These are phyloP conservation scores for Fusarium oligoseptatum DNA, from an alignment of 2,329 filamentous ascomycete genomes.

Conservation along the genomic window DNA sequence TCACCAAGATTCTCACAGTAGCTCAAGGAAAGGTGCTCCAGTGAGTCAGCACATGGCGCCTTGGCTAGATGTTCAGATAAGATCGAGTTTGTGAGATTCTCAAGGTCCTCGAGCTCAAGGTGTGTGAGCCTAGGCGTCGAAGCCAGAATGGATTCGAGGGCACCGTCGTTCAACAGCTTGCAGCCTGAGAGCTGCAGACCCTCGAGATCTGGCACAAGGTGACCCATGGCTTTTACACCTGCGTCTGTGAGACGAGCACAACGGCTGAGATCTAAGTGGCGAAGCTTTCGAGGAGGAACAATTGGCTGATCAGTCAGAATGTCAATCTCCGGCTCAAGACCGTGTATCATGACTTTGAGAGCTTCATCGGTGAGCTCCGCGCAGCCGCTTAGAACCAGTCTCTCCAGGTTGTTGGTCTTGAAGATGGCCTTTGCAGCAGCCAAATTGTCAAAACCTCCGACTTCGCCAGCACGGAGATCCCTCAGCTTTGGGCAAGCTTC, in stretches of 20 bases:
- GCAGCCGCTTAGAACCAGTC: slow-evolving; percentile 86
- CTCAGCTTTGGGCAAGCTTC: slow-evolving; percentile 78
- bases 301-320: slow-evolving; percentile 81
- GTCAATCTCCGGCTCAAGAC: slow-evolving; percentile 82
- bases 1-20: slow-evolving; percentile 92
- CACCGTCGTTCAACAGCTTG: slow-evolving; percentile 77
- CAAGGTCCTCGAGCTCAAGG: slow-evolving; percentile 89
- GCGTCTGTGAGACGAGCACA: slow-evolving; percentile 80
- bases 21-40: slow-evolving; percentile 88
- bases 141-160: slow-evolving; percentile 78
- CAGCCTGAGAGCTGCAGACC: slow-evolving; percentile 88
- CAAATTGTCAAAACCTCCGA: slow-evolving; percentile 81
- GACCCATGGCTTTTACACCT: slow-evolving; percentile 78
- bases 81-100: slow-evolving; percentile 79
- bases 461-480: slow-evolving; percentile 86
- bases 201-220: slow-evolving; percentile 83
- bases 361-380: slow-evolving; percentile 81
- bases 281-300: slow-evolving; percentile 82
- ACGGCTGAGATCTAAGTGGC: slow-evolving; percentile 86
- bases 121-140: slow-evolving; percentile 84
- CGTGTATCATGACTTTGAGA: slow-evolving; percentile 80
- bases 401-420: slow-evolving; percentile 82
- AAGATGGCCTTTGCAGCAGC: slow-evolving; percentile 82
- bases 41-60: slow-evolving; percentile 76
- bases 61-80: slow-evolving; percentile 80